Evolutionary conservation across 805 yeast genomes (phyloP), one percentile per base, ranked within the genome.

Genomic region (Yamadazyma sp.): DNA sequence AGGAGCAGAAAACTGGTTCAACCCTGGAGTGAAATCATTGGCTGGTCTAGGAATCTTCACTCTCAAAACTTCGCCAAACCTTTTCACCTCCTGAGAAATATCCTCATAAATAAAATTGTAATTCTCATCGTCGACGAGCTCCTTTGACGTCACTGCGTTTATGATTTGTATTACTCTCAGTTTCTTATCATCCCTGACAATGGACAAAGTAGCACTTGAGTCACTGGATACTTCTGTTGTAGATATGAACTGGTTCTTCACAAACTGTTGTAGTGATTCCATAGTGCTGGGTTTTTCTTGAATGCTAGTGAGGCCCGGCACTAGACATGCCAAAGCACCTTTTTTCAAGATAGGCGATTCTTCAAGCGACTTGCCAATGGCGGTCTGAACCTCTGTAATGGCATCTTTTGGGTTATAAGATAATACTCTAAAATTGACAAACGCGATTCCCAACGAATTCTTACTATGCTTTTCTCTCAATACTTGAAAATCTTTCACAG

Each of bases 81-180:
- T 60, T n/a, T 58, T 49, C 28, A 79, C 76, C 46, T 78, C 79
- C 7, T 58, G 51, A 14, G 50, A 38, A 15, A 90, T 69, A 24
- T 84, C 83, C 4, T 69, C 65, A 29, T 67, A 55, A 13, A 83
- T 64, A 32, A 75, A 77, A 16, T 69, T 60, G 46, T 64, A 77
- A 20, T 66, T 71, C 0, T 54, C 55, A 17, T 70, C 76, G 28
- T 77, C 77, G 14, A 70, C 58, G 37, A 86, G 59, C 45, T 85
- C 95, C 23, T 78, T 77, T 1, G 82, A 73, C 2, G 82, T 73
- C 1, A 86, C 70, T 31, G 78, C 64, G 52, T 89, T 90, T 24
- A 85, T 55, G 3, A 89, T 59, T 39, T 83, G 78, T 6, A 90
- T 53, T 1, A 84, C 87, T 11, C 55, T 69, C 72, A 67, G 73